Percentiles rank a stretch among this genome's conserved stretches.
These are phyloP conservation scores for Fraxinus quadrangulata DNA, from an alignment of 257 asterid species.

Conservation along the genomic window DNA sequence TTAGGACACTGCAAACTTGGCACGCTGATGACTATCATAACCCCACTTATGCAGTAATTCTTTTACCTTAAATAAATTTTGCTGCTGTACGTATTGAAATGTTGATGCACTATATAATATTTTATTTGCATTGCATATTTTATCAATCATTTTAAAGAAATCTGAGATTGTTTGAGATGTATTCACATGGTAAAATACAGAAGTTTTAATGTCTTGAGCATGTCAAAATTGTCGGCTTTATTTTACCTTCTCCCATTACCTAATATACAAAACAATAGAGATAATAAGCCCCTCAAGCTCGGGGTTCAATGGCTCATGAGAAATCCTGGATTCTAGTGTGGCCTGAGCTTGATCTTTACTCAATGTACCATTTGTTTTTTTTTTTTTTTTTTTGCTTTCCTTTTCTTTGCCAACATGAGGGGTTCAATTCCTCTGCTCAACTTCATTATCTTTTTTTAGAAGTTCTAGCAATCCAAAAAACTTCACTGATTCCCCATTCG, in stretches of 20 bases:
- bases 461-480: background rate
- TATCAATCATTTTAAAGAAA: background rate
- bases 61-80: background rate
- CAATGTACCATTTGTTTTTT: background rate
- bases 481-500: background rate
- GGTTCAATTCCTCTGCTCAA: background rate
- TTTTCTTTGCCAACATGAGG: background rate
- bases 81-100: background rate
- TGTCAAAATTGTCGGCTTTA: background rate
- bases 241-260: background rate
- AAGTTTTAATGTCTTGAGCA: background rate
- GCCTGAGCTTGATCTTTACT: background rate
- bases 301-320: background rate
- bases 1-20: slow-evolving; percentile 43
- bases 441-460: background rate
- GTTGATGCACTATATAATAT: background rate
- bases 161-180: background rate
- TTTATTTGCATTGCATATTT: background rate
- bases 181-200: background rate
- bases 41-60: slow-evolving; percentile 47
- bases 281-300: background rate
- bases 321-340: background rate
- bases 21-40: slow-evolving; percentile 46
- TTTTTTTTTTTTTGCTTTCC: no score
- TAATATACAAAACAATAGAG: no score